phyloP scores from a whole-genome alignment of 2,329 filamentous ascomycete species.

The Atkinsonella hypoxylon region DNA sequence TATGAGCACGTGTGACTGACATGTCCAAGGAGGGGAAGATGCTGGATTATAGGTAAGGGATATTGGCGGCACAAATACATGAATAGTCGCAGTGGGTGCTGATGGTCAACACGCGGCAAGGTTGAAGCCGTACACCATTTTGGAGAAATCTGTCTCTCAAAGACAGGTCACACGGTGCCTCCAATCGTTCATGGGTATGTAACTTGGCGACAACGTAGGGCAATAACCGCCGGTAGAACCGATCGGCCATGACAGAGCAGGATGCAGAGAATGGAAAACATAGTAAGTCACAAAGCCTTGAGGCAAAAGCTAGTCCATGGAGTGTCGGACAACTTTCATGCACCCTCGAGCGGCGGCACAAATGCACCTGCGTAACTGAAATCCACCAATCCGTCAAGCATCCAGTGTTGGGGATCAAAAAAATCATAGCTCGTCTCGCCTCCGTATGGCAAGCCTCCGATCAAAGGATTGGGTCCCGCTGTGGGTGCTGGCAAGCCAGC shows the following conservation, averaged over 20 bases:
- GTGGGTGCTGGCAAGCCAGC: conserved; percentile 27
- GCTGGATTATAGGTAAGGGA: too few relatives aligned
- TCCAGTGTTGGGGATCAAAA: conserved; percentile 89
- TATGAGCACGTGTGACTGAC: too few relatives aligned
- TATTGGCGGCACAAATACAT: too few relatives aligned
- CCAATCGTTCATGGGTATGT: too few relatives aligned
- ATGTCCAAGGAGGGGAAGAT: too few relatives aligned
- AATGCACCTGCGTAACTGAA: conserved; percentile 55
- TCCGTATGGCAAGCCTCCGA: conserved; percentile 41
- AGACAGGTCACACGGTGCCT: too few relatives aligned
- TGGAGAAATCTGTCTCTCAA: neutral
- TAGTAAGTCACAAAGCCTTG: neutral
- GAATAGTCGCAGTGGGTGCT: neutral
- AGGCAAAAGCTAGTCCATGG: neutral
- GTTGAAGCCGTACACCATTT: neutral
- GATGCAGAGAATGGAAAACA: too few relatives aligned
- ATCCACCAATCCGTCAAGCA: conserved; percentile 74
- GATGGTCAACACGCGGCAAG: neutral
- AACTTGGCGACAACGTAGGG: too few relatives aligned
- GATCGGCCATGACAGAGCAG: neutral
- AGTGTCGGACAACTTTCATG: conserved; percentile 18
- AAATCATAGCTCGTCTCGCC: conserved; percentile 68
- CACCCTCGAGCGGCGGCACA: conserved; percentile 40
- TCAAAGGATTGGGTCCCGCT: conserved; percentile 32
- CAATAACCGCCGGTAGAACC: too few relatives aligned